Conservation (phyloP, 768 basidiomycete species). For the Collybia mongolica region DNA sequence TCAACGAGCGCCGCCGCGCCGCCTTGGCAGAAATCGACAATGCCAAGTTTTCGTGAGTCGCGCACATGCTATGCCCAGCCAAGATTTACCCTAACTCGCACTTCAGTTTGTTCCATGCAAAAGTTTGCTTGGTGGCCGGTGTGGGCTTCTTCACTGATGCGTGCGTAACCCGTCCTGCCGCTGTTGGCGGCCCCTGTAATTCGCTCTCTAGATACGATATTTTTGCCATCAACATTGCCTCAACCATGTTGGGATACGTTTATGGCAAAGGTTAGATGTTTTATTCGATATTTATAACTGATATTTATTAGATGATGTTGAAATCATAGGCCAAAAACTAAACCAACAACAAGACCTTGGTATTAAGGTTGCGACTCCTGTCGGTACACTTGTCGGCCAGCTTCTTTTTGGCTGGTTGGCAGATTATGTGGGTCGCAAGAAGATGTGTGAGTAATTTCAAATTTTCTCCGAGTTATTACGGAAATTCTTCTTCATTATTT, state of each 20-base stretch:
- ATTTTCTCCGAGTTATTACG: not conserved
- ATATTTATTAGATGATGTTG: not conserved
- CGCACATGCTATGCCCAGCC: not conserved
- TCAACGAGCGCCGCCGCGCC: constrained; percentile 73
- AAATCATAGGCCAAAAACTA: constrained; percentile 22
- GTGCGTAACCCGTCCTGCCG: constrained; percentile 30
- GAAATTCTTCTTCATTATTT: constrained; percentile 1
- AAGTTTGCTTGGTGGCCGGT: constrained; percentile 68
- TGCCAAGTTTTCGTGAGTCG: constrained; percentile 74
- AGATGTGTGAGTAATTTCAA: constrained; percentile 55
- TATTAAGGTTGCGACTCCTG: constrained; percentile 74
- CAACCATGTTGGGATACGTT: constrained; percentile 81
- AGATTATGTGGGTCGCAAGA: constrained; percentile 73
- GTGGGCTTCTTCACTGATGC: constrained; percentile 92
- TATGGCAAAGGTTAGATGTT: constrained; percentile 45
- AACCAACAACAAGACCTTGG: constrained; percentile 70
- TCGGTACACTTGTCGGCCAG: constrained; percentile 76
- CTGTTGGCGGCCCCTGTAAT: not conserved
- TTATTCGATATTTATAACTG: not conserved
- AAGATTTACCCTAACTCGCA: constrained; percentile 3
- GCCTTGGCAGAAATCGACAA: constrained; percentile 88
- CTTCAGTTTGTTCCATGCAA: constrained; percentile 80
- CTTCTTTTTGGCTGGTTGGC: constrained; percentile 81
- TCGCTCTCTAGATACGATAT: constrained; percentile 61
- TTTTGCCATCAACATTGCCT: constrained; percentile 87